Evolutionary conservation across 352 stramenopile species (phyloP), one percentile per base, ranked within the genome.

Genomic region (Globisporangium lucens): DNA sequence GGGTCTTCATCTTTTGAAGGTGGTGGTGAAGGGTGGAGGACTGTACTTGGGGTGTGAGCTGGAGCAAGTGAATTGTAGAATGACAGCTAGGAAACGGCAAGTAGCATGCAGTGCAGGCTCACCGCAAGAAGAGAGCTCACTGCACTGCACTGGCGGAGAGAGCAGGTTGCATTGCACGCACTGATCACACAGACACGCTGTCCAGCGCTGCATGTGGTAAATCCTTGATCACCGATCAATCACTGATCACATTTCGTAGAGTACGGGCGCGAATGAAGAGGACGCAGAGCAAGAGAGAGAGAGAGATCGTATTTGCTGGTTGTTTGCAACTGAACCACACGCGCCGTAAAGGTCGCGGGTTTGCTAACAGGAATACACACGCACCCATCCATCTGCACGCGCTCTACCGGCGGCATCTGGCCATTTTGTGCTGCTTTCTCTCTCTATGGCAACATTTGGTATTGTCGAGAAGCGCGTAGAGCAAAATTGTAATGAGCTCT

Each of bases 1-100:
- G 49, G 22, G 43, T 70, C 65, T 70, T 70, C 57, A 70, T 69
- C 29, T 56, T 66, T 20, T 29, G 22, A 55, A 52, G n/a, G 2
- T 58, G 41, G 43, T 49, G 41, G 15, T 8, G 36, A 8, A 43
- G 33, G 24, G 1, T 49, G 56, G 15, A 27, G 57, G 17, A 51
- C 6, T 51, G 43, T 24, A 63, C 57, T 63, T 63, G 57, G 38
- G 57, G 38, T 49, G 46, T 66, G 61, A 47, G 61, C 61, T 58
- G 13, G 61, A 58, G 7, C 43, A 58, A 66, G 46, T 58, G 43
- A n/a, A 66, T 59, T 66, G 24, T 33, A 35, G 61, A 66, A 41
- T 66, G 61, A 49, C 15, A 66, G 77, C 43, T 12, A 51, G 17
- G 43, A 51, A 51, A 12, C 17, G 24, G 7, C 15, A 24, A 24